These are phyloP conservation scores for Saccharomycopsis malanga DNA, from an alignment of 805 yeast genomes.

Conservation along the genomic window DNA sequence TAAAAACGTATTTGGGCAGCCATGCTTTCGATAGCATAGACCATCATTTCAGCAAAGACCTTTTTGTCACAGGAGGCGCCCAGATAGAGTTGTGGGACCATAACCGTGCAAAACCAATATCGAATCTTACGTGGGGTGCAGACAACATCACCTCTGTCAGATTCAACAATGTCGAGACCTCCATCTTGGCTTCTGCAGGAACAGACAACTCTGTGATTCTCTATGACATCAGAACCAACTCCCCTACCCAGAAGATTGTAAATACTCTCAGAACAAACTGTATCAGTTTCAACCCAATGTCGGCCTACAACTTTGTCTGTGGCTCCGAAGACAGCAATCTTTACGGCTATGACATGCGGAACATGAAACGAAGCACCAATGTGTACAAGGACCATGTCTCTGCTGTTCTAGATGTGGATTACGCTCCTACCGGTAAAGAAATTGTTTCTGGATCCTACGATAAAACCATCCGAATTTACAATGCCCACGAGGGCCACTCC, in stretches of 20 bases:
- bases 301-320: slow-evolving; percentile 86
- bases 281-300: slow-evolving; percentile 96
- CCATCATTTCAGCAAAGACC: slow-evolving; percentile 66
- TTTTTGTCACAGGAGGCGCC: slow-evolving; percentile 91
- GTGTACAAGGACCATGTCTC: slow-evolving; percentile 93
- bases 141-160: slow-evolving; percentile 78
- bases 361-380: slow-evolving; percentile 70
- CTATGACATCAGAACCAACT: slow-evolving; percentile 83
- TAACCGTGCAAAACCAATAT: slow-evolving; percentile 65
- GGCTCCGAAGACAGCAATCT: slow-evolving; percentile 94
- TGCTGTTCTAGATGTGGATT: slow-evolving; percentile 91
- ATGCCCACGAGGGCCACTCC: slow-evolving; percentile 77
- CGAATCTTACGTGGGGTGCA: slow-evolving; percentile 91
- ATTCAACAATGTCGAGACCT: slow-evolving; percentile 87
- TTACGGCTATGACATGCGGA: slow-evolving; percentile 95
- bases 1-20: slow-evolving; percentile 76
- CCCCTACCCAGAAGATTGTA: slow-evolving; percentile 87
- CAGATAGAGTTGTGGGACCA: slow-evolving; percentile 89
- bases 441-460: slow-evolving; percentile 94
- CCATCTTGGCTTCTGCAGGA: slow-evolving; percentile 81
- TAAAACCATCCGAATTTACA: slow-evolving; percentile 79
- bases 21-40: slow-evolving; percentile 81
- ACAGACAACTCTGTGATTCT: slow-evolving; percentile 85
- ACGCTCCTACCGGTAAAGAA: slow-evolving; percentile 95
- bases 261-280: slow-evolving; percentile 79